These are phyloP conservation scores for Pseudocercospora vitis DNA, from an alignment of 2,329 filamentous ascomycete species.

Conservation along the genomic window DNA sequence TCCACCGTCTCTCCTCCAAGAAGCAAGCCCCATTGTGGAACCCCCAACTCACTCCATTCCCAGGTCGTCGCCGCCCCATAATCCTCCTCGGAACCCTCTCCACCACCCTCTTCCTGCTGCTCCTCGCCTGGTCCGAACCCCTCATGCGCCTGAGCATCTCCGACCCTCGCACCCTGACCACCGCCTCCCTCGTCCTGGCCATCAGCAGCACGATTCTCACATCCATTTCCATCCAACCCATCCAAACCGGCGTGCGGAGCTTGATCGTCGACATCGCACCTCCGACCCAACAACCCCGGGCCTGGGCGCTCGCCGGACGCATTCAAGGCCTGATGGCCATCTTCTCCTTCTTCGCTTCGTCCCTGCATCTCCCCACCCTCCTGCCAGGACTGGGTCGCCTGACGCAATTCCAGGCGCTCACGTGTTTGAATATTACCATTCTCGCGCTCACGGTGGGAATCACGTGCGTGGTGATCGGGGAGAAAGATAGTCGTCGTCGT, in stretches of 20 bases:
- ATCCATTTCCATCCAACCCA: conserved; percentile 20
- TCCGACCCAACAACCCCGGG: conserved; percentile 19
- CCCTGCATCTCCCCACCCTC: conserved; percentile 14
- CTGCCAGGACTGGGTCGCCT: conserved; percentile 18
- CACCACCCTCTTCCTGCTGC: conserved; percentile 10
- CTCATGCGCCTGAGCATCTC: background rate
- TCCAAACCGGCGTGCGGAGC: conserved; percentile 22
- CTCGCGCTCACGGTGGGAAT: conserved; percentile 21
- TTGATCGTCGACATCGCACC: conserved; percentile 24
- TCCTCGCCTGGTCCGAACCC: conserved; percentile 22
- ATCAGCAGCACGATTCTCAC: conserved; percentile 19
- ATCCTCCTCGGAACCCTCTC: conserved; percentile 21
- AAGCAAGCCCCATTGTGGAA: too few species aligned
- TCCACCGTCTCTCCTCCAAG: too few species aligned
- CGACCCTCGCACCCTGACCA: too few species aligned
- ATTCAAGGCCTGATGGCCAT: conserved; percentile 23
- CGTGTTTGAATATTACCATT: conserved; percentile 23
- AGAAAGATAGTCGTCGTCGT: conserved; percentile 19
- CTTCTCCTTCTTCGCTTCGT: conserved; percentile 24
- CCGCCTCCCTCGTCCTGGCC: conserved; percentile 4
- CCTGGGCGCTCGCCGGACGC: conserved; percentile 17
- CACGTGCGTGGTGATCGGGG: conserved; percentile 20
- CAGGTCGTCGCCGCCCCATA: conserved; percentile 23
- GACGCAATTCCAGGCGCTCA: conserved; percentile 24
- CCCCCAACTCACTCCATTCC: too few species aligned